Conservation (phyloP, 768 basidiomycete species). For the Mycena indigotica region DNA sequence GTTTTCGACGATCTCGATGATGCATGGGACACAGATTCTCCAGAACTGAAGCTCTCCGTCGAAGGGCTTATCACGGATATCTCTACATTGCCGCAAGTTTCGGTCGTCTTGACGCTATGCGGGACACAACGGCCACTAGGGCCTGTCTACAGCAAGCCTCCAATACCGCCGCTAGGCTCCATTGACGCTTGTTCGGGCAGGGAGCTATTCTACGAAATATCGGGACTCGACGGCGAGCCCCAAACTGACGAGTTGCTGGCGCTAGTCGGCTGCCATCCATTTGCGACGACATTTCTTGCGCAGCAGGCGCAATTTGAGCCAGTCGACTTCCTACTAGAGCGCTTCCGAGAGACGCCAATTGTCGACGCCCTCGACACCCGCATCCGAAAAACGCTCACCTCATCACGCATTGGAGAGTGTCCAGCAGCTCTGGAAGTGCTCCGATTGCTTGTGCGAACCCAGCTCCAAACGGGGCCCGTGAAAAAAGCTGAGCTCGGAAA, state of each 20-base stretch:
- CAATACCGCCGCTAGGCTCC: constrained; percentile 11
- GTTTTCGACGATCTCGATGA: constrained; percentile 21
- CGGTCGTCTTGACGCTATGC: constrained; percentile 19
- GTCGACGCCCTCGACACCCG: constrained; percentile 4
- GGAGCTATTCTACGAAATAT: constrained; percentile 17
- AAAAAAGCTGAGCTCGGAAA: constrained; percentile 16
- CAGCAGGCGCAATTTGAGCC: constrained; percentile 21
- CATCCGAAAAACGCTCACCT: constrained; percentile 14
- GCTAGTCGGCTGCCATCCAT: constrained; percentile 18
- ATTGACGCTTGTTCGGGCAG: constrained; percentile 8
- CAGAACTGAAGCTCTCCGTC: constrained; percentile 13
- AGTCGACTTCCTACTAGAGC: constrained; percentile 15
- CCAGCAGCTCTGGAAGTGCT: constrained; percentile 22
- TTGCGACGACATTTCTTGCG: constrained; percentile 14
- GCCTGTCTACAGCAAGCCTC: constrained; percentile 19
- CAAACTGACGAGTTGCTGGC: constrained; percentile 16
- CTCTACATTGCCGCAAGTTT: constrained; percentile 15
- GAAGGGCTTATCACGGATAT: constrained; percentile 21
- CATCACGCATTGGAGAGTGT: constrained; percentile 17
- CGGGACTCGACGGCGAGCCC: constrained; percentile 10
- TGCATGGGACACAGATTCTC: constrained; percentile 16
- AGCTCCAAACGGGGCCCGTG: constrained; percentile 11
- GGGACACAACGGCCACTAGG: constrained; percentile 22
- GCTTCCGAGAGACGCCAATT: constrained; percentile 8
- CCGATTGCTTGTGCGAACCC: constrained; percentile 10